Evolutionary conservation across 1,139 yeast genomes (phyloP).

Genomic region (Schwanniomyces etchellsii): DNA sequence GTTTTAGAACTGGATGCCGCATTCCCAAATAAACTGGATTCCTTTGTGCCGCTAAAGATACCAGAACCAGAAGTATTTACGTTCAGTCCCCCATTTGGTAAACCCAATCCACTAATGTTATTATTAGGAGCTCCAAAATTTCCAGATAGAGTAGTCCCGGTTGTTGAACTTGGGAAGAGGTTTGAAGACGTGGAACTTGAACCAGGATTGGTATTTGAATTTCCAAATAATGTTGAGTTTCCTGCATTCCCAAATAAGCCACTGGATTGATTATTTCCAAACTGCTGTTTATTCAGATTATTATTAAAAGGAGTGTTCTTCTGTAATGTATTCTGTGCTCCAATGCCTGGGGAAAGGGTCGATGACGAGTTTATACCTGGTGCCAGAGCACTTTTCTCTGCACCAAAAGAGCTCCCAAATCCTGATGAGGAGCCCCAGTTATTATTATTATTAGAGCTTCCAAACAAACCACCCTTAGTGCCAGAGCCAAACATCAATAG

Average conservation of each 20-base stretch:
- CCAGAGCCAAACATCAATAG: constrained; percentile 2
- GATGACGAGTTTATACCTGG: background rate
- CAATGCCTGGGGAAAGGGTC: background rate
- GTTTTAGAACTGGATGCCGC: constrained; percentile 1
- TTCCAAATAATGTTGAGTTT: constrained; percentile 1
- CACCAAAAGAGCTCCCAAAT: constrained; percentile 11
- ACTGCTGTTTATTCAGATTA: background rate
- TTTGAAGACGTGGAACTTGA: too few species aligned
- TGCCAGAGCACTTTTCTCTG: background rate
- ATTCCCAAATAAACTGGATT: constrained; percentile 7
- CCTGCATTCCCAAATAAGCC: background rate
- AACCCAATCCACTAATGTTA: too few species aligned
- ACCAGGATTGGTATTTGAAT: too few species aligned
- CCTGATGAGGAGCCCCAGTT: constrained; percentile 22
- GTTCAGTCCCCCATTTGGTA: too few species aligned
- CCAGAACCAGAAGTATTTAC: too few species aligned
- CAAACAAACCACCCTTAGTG: constrained; percentile 1
- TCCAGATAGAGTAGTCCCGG: too few species aligned
- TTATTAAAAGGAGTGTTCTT: background rate
- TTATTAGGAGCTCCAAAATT: too few species aligned
- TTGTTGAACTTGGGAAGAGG: too few species aligned
- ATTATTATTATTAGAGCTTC: constrained; percentile 6
- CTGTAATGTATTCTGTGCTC: background rate
- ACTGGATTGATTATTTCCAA: background rate
- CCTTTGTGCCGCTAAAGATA: background rate